These are phyloP conservation scores for Hemileia vastatrix DNA, from an alignment of 1,284 basidiomycete genomes.

Conservation along the genomic window DNA sequence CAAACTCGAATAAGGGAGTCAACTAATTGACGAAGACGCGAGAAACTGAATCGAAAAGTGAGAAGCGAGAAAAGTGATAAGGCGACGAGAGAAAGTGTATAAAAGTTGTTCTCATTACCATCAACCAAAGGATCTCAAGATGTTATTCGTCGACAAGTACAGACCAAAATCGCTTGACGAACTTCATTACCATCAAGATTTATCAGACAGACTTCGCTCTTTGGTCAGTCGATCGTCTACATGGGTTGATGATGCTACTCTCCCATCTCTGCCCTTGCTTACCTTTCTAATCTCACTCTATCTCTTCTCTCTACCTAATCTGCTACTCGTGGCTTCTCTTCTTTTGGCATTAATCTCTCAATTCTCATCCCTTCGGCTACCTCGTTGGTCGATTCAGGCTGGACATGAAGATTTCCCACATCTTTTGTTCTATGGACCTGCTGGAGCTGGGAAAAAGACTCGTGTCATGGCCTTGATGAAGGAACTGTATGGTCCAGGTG, in stretches of 20 bases:
- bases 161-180: conserved; percentile 74
- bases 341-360: background rate
- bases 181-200: conserved; percentile 75
- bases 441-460: conserved; percentile 96
- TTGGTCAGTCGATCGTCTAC: conserved; percentile 53
- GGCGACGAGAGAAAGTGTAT: no score
- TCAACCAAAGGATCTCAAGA: no score
- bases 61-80: no score
- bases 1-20: no score
- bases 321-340: background rate
- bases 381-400: conserved; percentile 49
- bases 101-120: no score
- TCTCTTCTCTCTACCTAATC: conserved; percentile 6
- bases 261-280: background rate
- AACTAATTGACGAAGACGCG: no score
- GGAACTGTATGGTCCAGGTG: conserved; percentile 81
- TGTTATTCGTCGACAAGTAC: no score
- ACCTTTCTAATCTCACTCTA: conserved; percentile 11
- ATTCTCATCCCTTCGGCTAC: background rate
- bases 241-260: background rate
- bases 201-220: conserved; percentile 69
- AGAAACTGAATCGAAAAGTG: no score
- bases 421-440: conserved; percentile 93
- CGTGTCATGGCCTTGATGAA: conserved; percentile 78
- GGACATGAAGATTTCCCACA: conserved; percentile 91